These are phyloP conservation scores for Metschnikowia kofuensis DNA, from an alignment of 805 yeast genomes.

Conservation along the genomic window DNA sequence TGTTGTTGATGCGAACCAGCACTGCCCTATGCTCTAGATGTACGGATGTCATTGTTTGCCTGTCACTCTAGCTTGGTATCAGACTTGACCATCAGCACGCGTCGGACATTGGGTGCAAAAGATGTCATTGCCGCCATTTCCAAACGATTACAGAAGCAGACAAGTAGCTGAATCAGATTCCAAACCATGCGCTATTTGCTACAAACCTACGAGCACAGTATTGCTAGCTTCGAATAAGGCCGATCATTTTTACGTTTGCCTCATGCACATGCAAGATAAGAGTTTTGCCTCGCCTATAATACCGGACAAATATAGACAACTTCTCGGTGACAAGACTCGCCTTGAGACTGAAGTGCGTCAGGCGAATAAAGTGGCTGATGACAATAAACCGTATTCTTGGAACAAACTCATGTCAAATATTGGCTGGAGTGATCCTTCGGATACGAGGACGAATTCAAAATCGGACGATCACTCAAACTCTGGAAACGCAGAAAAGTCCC, in stretches of 20 bases:
- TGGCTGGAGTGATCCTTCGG: conserved; percentile 18
- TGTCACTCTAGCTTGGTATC: no score
- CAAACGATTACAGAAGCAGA: conserved; percentile 41
- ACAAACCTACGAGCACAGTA: conserved; percentile 46
- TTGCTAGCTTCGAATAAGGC: conserved; percentile 43
- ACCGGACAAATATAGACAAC: conserved; percentile 32
- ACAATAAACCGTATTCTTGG: conserved; percentile 34
- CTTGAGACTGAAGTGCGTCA: conserved; percentile 20
- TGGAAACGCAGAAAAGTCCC: conserved; percentile 20
- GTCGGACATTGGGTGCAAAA: not conserved
- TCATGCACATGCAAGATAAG: conserved; percentile 44
- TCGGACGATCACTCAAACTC: conserved; percentile 18
- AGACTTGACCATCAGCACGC: no score
- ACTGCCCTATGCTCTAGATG: no score
- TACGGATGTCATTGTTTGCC: conserved; percentile 2
- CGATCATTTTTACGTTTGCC: conserved; percentile 55
- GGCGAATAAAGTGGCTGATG: conserved; percentile 23
- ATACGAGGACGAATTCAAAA: conserved; percentile 18
- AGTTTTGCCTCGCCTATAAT: conserved; percentile 43
- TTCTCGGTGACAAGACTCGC: conserved; percentile 21
- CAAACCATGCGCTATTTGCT: conserved; percentile 50
- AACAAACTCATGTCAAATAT: conserved; percentile 23
- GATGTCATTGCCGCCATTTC: conserved; percentile 16
- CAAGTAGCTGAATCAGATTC: conserved; percentile 41
- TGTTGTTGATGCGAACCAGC: no score